phyloP scores from a whole-genome alignment of 345 rosid genomes.

The Noccaea bulbosa region DNA sequence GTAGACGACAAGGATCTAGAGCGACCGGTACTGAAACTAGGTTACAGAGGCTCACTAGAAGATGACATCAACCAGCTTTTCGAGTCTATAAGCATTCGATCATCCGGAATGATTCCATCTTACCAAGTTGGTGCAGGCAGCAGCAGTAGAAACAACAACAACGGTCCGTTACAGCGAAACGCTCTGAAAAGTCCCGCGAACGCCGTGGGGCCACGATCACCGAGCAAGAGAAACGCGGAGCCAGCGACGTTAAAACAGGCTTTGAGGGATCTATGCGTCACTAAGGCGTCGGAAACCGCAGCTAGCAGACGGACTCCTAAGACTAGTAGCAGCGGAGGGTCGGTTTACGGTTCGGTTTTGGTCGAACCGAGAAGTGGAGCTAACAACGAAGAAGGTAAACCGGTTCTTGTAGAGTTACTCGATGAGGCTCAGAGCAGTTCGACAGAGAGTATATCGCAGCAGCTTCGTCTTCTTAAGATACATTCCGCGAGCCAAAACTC shows the following conservation, averaged over 20 bases:
- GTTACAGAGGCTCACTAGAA: conserved; percentile 69
- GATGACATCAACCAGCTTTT: conserved; percentile 92
- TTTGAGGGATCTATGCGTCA: conserved; percentile 75
- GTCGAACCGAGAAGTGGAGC: conserved; percentile 63
- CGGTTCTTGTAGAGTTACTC: conserved; percentile 61
- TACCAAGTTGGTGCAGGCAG: conserved; percentile 49
- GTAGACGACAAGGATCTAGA: conserved; percentile 52
- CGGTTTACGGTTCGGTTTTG: conserved; percentile 71
- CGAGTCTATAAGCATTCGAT: conserved; percentile 76
- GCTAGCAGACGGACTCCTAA: conserved; percentile 69
- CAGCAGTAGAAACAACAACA: conserved; percentile 47
- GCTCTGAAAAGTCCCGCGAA: conserved; percentile 71
- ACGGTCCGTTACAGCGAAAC: conserved; percentile 54
- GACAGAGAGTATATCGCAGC: conserved; percentile 47
- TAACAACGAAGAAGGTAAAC: conserved; percentile 48
- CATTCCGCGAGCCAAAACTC: conserved; percentile 52
- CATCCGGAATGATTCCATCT: conserved; percentile 59
- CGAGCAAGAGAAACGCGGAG: conserved; percentile 63
- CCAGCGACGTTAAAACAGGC: conserved; percentile 81
- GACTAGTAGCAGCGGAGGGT: conserved; percentile 41
- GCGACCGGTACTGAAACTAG: conserved; percentile 56
- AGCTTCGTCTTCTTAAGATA: conserved; percentile 51
- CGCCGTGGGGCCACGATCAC: conserved; percentile 59
- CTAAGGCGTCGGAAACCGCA: conserved; percentile 95
- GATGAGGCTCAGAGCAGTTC: conserved; percentile 54